A percentile compares a stretch with the other conserved stretches of the same genome.
phyloP scores from a whole-genome alignment of 148 eudicot species.

The Silene latifolia region DNA sequence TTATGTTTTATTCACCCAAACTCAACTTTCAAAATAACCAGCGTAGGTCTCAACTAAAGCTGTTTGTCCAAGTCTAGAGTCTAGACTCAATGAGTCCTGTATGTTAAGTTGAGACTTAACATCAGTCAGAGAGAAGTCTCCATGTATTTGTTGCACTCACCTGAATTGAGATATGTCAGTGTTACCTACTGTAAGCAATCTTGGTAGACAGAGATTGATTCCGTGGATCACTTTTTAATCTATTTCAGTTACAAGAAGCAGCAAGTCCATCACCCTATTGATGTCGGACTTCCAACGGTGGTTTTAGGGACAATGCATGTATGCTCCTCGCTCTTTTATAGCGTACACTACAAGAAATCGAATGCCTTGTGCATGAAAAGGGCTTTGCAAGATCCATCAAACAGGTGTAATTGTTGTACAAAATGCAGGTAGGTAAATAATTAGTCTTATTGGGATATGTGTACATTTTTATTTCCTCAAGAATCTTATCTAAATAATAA shows the following conservation, averaged over 20 bases:
- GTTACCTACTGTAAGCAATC: not conserved
- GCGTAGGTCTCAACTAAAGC: not conserved
- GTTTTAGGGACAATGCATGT: conserved; percentile 1
- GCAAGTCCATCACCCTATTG: conserved; percentile 8
- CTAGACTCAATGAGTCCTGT: not conserved
- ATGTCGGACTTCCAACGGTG: not conserved
- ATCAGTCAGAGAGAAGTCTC: not conserved
- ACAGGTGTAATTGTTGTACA: not conserved
- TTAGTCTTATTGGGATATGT: not conserved
- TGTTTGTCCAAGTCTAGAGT: not conserved
- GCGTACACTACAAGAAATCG: not conserved
- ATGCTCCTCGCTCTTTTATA: not conserved
- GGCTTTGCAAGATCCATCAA: conserved; percentile 2
- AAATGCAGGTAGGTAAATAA: not conserved
- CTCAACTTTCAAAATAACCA: not conserved
- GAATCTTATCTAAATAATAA: not conserved
- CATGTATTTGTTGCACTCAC: not conserved
- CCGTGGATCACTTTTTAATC: not conserved
- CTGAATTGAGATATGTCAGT: not conserved
- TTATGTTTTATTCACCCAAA: not conserved
- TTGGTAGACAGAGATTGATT: not conserved
- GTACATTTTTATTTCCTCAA: not conserved
- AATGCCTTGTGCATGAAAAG: not conserved
- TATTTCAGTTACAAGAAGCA: conserved; percentile 17
- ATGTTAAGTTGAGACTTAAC: not conserved